Conservation (phyloP, 1,284 basidiomycete genomes). For the Pholiota adiposa region DNA sequence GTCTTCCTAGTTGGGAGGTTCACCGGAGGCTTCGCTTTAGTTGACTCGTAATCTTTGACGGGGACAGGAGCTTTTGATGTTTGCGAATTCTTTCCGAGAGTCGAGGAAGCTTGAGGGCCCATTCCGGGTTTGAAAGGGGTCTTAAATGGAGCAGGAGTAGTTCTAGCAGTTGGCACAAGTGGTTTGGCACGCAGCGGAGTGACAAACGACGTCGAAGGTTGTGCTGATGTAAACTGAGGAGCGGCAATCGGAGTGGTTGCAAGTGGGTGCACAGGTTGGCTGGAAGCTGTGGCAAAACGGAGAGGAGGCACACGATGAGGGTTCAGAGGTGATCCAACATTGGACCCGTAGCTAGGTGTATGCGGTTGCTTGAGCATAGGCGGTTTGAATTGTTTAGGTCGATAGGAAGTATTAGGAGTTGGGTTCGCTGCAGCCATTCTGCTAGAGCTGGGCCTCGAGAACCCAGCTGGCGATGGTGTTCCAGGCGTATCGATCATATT, state of each 20-base stretch:
- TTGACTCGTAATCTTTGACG: neutral
- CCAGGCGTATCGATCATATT: slow-evolving; percentile 41
- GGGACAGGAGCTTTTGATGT: neutral
- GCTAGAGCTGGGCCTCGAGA: slow-evolving; percentile 25
- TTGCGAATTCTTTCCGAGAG: slow-evolving; percentile 4
- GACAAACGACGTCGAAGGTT: slow-evolving; percentile 21
- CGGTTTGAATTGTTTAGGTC: slow-evolving; percentile 59
- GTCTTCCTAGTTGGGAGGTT: slow-evolving; percentile 12
- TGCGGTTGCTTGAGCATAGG: slow-evolving; percentile 41
- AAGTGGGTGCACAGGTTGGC: slow-evolving; percentile 29
- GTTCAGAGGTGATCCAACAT: slow-evolving; percentile 29
- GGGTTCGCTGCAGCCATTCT: slow-evolving; percentile 22
- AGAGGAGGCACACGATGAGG: slow-evolving; percentile 22
- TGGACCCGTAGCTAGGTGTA: slow-evolving; percentile 4
- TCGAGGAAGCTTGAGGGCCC: slow-evolving; percentile 42
- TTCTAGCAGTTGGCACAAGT: slow-evolving; percentile 23
- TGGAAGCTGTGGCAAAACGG: slow-evolving; percentile 27
- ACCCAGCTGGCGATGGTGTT: slow-evolving; percentile 39
- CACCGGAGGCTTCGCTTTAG: neutral
- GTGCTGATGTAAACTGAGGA: slow-evolving; percentile 2
- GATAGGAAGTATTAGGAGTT: slow-evolving; percentile 23
- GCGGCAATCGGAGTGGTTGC: slow-evolving; percentile 25
- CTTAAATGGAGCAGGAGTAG: slow-evolving; percentile 51
- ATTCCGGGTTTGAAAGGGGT: slow-evolving; percentile 69
- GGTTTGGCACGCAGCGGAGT: slow-evolving; percentile 35